phyloP scores from a whole-genome alignment of 345 rosid species.

The Aquilaria yunnanensis region DNA sequence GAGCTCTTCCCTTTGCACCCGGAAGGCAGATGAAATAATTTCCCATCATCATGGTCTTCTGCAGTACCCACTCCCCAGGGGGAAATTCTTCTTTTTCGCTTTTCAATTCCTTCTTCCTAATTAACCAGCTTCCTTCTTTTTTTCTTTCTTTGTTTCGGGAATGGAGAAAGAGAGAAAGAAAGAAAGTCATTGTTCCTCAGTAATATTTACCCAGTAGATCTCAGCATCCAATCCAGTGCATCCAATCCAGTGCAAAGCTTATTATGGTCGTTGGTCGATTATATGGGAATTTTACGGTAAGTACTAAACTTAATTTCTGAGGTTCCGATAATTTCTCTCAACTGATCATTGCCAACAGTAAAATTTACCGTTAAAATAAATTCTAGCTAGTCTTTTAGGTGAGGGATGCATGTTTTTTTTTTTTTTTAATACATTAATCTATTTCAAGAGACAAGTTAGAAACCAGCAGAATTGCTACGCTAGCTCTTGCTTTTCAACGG shows the following conservation, averaged over 20 bases:
- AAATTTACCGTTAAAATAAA: too few relatives aligned
- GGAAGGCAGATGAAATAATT: conserved; percentile 49
- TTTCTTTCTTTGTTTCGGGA: conserved; percentile 24
- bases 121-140: conserved; percentile 6
- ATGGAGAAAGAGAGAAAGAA: conserved; percentile 23
- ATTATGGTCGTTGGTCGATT: too few relatives aligned
- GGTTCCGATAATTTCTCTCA: too few relatives aligned
- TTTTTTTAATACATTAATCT: conserved; percentile 8
- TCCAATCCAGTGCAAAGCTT: not conserved
- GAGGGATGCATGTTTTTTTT: not conserved
- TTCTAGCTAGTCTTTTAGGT: conserved; percentile 3
- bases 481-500: too few relatives aligned
- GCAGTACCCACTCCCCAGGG: not conserved
- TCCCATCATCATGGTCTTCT: too few relatives aligned
- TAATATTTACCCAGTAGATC: too few relatives aligned
- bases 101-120: conserved; percentile 6
- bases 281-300: too few relatives aligned
- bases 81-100: not conserved
- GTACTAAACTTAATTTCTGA: too few relatives aligned
- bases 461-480: too few relatives aligned
- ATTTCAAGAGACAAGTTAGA: conserved; percentile 13
- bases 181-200: not conserved
- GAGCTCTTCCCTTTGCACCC: conserved; percentile 98
- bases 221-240: conserved; percentile 3
- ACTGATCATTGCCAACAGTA: too few relatives aligned